These are phyloP conservation scores for Aethionema arabicum DNA, from an alignment of 345 rosid genomes.

Conservation along the genomic window DNA sequence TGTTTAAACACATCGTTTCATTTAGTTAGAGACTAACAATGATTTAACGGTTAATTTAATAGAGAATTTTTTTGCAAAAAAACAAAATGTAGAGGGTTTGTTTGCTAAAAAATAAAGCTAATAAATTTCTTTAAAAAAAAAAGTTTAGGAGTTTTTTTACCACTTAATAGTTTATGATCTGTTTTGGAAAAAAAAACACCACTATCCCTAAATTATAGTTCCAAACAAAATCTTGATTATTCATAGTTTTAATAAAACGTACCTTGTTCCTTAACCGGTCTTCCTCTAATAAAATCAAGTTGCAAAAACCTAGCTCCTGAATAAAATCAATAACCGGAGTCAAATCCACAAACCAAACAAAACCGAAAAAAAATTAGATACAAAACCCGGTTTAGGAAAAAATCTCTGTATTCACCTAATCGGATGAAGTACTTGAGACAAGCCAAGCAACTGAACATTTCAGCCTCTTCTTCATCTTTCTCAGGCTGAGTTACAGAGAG, in stretches of 20 bases:
- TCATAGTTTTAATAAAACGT: slow-evolving; percentile 1
- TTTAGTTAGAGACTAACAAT: no score
- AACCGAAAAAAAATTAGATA: not conserved
- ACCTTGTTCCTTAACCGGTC: slow-evolving; percentile 26
- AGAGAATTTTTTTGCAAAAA: no score
- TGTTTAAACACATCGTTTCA: no score
- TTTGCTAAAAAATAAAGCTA: no score
- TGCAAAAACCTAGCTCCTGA: slow-evolving; percentile 32
- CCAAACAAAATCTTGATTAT: no score
- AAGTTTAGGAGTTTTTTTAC: no score
- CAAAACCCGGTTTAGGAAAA: not conserved
- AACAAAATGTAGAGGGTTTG: no score
- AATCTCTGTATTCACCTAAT: slow-evolving; percentile 41
- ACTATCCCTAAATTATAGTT: no score
- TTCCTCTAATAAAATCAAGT: slow-evolving; percentile 16
- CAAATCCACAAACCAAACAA: not conserved
- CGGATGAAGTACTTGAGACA: slow-evolving; percentile 66
- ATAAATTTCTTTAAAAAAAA: no score
- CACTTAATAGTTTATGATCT: no score
- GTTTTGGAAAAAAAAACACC: no score
- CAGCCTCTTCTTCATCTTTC: slow-evolving; percentile 26
- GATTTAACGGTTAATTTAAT: no score
- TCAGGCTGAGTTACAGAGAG: slow-evolving; percentile 5
- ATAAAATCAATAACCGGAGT: slow-evolving; percentile 1
- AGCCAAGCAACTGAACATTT: slow-evolving; percentile 56